Conservation (phyloP, 2,329 filamentous ascomycete species). For the Aspergillus sp. region DNA sequence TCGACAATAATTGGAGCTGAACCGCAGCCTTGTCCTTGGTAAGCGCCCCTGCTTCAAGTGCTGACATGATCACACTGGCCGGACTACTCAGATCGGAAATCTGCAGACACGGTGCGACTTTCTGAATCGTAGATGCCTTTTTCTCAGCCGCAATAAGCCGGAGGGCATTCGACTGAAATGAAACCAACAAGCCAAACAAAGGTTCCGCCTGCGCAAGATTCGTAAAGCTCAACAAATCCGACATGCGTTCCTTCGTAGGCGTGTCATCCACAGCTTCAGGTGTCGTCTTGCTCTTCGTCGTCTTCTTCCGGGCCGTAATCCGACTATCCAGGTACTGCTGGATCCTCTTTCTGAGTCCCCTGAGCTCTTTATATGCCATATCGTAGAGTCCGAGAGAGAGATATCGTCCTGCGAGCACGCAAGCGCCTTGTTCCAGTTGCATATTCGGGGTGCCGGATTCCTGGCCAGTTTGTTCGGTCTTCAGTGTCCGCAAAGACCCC, state of each 20-base stretch:
- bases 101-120: constrained; percentile 29
- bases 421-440: constrained; percentile 43
- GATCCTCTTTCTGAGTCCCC: constrained; percentile 36
- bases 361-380: constrained; percentile 40
- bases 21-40: constrained; percentile 39
- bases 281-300: constrained; percentile 6
- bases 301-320: constrained; percentile 16
- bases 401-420: constrained; percentile 41
- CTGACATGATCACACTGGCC: constrained; percentile 36
- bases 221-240: constrained; percentile 35
- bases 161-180: constrained; percentile 41
- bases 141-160: constrained; percentile 36
- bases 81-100: constrained; percentile 37
- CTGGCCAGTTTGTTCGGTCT: constrained; percentile 24
- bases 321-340: constrained; percentile 28
- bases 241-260: constrained; percentile 33
- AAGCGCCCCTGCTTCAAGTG: constrained; percentile 34
- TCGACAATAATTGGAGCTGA: constrained; percentile 45
- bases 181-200: constrained; percentile 32
- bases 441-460: constrained; percentile 28
- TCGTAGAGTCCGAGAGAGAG: constrained; percentile 41
- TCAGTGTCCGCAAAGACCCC: constrained; percentile 35
- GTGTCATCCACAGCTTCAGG: constrained; percentile 24
- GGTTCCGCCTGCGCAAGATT: constrained; percentile 25
- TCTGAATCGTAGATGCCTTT: constrained; percentile 30